A percentile compares a stretch with the other conserved stretches of the same genome.
Conservation (phyloP, 163 green algal species). For the Coccomyxa subellipsoidea region DNA sequence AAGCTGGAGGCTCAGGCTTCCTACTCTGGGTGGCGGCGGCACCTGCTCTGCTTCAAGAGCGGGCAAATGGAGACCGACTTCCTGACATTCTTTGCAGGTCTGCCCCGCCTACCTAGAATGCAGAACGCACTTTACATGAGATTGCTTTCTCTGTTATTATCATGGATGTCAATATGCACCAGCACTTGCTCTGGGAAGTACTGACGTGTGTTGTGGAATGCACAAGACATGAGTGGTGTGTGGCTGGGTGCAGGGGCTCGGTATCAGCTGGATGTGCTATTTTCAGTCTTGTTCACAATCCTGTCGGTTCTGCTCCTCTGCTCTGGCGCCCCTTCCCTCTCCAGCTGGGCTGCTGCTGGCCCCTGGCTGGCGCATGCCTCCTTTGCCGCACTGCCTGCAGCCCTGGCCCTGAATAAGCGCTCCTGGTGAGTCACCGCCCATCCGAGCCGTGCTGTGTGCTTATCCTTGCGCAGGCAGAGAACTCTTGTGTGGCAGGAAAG, state of each 20-base stretch:
- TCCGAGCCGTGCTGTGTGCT: too few species aligned
- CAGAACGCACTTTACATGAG: too few species aligned
- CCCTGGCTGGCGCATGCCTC: background rate
- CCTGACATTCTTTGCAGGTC: background rate
- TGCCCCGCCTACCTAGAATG: too few species aligned
- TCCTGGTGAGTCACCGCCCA: background rate
- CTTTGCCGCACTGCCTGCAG: background rate
- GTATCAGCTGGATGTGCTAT: background rate
- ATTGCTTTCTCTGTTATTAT: too few species aligned
- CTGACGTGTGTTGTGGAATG: too few species aligned
- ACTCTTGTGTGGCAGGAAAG: too few species aligned
- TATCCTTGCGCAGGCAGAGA: too few species aligned
- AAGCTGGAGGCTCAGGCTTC: background rate
- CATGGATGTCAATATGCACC: too few species aligned
- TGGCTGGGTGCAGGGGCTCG: slow-evolving; percentile 3
- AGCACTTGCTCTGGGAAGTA: too few species aligned
- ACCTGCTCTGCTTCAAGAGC: background rate
- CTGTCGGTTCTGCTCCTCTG: background rate
- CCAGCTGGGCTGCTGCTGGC: background rate
- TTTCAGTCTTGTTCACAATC: background rate
- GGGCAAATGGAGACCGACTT: background rate
- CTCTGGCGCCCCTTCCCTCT: background rate
- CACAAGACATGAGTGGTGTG: too few species aligned
- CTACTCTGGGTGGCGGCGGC: background rate
- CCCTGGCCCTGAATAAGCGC: background rate